A percentile compares a stretch with the other conserved stretches of the same genome.
Conservation (phyloP, 2,329 filamentous ascomycete genomes). For the Aureobasidium melanogenum region DNA sequence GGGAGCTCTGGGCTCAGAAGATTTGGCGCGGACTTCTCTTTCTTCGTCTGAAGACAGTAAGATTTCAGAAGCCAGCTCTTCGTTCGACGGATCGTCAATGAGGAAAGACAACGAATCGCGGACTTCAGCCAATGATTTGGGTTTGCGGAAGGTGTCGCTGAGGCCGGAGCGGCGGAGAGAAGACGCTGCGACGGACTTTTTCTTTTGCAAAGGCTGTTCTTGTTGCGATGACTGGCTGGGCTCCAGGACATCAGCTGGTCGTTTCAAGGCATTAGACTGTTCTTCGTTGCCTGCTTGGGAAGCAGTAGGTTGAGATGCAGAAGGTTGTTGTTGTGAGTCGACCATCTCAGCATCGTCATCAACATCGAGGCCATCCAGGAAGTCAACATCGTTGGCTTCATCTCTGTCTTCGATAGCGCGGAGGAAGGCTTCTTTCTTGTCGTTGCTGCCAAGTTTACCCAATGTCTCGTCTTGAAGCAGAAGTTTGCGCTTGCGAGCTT, state of each 20-base stretch:
- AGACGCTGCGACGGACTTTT: neutral
- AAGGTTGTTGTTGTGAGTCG: constrained; percentile 28
- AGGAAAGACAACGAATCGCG: constrained; percentile 75
- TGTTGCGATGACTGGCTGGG: neutral
- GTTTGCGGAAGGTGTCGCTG: constrained; percentile 46
- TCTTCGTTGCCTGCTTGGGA: neutral
- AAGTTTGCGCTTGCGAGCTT: constrained; percentile 84
- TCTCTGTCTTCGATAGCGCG: constrained; percentile 78
- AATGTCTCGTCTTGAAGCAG: constrained; percentile 83
- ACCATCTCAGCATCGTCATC: constrained; percentile 32
- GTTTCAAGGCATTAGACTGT: constrained; percentile 22
- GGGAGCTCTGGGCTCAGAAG: constrained; percentile 28
- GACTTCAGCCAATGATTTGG: constrained; percentile 69
- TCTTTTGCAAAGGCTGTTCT: neutral
- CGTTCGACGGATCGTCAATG: constrained; percentile 55
- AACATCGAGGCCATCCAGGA: constrained; percentile 51
- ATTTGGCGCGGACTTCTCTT: constrained; percentile 32
- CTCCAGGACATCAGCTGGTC: constrained; percentile 21
- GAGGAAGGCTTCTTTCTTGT: constrained; percentile 82
- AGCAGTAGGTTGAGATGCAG: neutral
- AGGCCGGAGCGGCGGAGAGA: constrained; percentile 5
- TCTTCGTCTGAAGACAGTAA: constrained; percentile 31
- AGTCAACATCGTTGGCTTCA: constrained; percentile 58
- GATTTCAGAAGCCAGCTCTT: constrained; percentile 43
- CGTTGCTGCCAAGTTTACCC: constrained; percentile 54